phyloP scores from a whole-genome alignment of 208 protist species.

The Acanthamoeba triangularis region DNA sequence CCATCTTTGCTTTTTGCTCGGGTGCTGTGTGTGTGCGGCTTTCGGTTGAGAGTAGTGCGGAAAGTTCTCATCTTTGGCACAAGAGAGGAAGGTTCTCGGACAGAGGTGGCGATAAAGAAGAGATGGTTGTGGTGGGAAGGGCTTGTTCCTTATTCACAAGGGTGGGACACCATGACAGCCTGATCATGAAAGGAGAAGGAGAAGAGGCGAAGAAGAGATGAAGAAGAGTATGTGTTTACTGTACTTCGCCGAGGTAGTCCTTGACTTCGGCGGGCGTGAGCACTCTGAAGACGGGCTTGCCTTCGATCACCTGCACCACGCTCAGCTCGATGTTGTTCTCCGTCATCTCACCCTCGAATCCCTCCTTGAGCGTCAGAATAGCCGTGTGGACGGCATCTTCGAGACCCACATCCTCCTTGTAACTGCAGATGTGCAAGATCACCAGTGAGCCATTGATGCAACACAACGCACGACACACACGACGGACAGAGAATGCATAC shows the following conservation, averaged over 20 bases:
- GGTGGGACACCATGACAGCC: background rate
- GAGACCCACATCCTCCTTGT: slow-evolving; percentile 98
- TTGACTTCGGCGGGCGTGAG: slow-evolving; percentile 93
- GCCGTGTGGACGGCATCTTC: slow-evolving; percentile 99
- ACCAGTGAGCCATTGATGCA: background rate
- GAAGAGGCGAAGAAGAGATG: background rate
- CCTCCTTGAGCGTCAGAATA: slow-evolving; percentile 93
- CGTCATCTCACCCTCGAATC: slow-evolving; percentile 96
- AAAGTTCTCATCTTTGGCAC: background rate
- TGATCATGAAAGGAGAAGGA: background rate
- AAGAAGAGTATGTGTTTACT: slow-evolving; percentile 59
- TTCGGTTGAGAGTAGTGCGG: background rate
- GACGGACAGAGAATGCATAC: slow-evolving; percentile 60
- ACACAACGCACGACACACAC: background rate
- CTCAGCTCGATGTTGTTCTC: slow-evolving; percentile 99
- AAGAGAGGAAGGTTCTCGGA: background rate
- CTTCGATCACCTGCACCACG: slow-evolving; percentile 93
- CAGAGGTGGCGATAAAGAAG: too few relatives aligned
- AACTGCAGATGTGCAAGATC: slow-evolving; percentile 87
- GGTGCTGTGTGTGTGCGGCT: background rate
- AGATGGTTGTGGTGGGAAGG: background rate
- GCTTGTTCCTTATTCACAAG: background rate
- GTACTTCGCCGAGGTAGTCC: slow-evolving; percentile 94
- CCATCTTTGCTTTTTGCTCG: background rate
- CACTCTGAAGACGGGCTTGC: slow-evolving; percentile 85